Conservation (phyloP, 169 alveolate species). For the Perkinsus marinus region DNA sequence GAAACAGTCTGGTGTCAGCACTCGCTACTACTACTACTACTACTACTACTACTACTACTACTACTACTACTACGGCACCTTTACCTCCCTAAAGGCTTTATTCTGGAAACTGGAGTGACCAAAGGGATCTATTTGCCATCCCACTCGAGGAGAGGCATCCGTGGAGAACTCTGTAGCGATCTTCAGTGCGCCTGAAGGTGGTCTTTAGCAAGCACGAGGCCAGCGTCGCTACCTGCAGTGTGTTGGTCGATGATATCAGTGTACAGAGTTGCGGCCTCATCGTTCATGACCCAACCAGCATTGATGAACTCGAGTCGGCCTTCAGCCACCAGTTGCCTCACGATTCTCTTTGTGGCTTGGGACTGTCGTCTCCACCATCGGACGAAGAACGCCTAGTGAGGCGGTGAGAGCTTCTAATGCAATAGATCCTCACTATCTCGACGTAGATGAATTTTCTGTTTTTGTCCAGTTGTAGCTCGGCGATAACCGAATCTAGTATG, state of each 20-base stretch:
- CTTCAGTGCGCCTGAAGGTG: not conserved
- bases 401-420: not conserved
- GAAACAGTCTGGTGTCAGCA: too few relatives aligned
- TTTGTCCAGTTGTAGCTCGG: conserved; percentile 30
- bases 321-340: conserved; percentile 28
- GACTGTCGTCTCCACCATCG: conserved; percentile 52
- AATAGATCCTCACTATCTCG: conserved; percentile 19
- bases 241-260: conserved; percentile 39
- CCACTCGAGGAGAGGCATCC: conserved; percentile 46
- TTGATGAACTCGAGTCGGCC: conserved; percentile 61
- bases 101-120: conserved; percentile 49
- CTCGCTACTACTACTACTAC: too few relatives aligned
- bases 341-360: conserved; percentile 14
- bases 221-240: not conserved
- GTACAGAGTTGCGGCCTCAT: conserved; percentile 64
- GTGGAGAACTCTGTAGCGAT: conserved; percentile 36
- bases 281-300: conserved; percentile 70
- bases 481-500: conserved; percentile 37
- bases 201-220: not conserved
- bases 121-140: conserved; percentile 75
- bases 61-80: too few relatives aligned
- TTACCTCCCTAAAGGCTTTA: not conserved
- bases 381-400: conserved; percentile 39
- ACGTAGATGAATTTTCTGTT: conserved; percentile 52
- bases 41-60: too few relatives aligned